A percentile compares a stretch with the other conserved stretches of the same genome.
phyloP scores from a whole-genome alignment of 1,139 yeast species.

The Pichia sp. region DNA sequence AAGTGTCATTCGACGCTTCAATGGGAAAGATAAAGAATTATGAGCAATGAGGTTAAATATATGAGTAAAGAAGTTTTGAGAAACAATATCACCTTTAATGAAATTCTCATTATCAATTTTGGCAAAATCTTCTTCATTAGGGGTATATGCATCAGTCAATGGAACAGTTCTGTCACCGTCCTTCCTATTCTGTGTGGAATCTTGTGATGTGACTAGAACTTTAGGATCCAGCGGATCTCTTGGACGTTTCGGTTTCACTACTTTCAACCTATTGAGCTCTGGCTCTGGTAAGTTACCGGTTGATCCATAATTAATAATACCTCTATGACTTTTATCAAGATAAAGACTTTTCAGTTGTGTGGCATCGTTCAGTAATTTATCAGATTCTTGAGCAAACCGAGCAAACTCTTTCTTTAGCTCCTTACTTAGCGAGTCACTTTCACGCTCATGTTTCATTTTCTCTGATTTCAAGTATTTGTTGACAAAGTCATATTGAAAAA shows the following conservation, averaged over 20 bases:
- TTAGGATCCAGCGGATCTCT: neutral
- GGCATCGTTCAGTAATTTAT: conserved; percentile 9
- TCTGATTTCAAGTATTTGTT: conserved; percentile 5
- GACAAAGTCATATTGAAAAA: conserved; percentile 7
- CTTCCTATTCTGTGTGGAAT: neutral
- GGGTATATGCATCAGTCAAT: conserved; percentile 20
- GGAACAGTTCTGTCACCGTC: conserved; percentile 25
- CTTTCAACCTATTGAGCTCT: conserved; percentile 4
- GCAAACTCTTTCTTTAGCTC: neutral
- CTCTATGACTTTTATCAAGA: conserved; percentile 16
- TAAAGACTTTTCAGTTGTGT: conserved; percentile 20
- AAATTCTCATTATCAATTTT: conserved; percentile 16
- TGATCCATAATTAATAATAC: conserved; percentile 21
- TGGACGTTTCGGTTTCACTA: neutral
- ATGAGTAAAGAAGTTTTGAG: conserved; percentile 19
- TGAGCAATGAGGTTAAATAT: conserved; percentile 19
- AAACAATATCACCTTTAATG: conserved; percentile 17
- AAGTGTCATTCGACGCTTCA: conserved; percentile 15
- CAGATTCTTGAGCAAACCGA: conserved; percentile 1
- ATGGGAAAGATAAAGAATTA: conserved; percentile 22
- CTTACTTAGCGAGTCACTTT: conserved; percentile 1
- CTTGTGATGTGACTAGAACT: neutral
- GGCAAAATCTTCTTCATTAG: conserved; percentile 21
- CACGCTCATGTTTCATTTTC: conserved; percentile 1
- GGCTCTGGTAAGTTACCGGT: conserved; percentile 21